Percentiles rank a stretch among this genome's conserved stretches.
These are phyloP conservation scores for Puccinia triticina DNA, from an alignment of 1,284 basidiomycete species.

Conservation along the genomic window DNA sequence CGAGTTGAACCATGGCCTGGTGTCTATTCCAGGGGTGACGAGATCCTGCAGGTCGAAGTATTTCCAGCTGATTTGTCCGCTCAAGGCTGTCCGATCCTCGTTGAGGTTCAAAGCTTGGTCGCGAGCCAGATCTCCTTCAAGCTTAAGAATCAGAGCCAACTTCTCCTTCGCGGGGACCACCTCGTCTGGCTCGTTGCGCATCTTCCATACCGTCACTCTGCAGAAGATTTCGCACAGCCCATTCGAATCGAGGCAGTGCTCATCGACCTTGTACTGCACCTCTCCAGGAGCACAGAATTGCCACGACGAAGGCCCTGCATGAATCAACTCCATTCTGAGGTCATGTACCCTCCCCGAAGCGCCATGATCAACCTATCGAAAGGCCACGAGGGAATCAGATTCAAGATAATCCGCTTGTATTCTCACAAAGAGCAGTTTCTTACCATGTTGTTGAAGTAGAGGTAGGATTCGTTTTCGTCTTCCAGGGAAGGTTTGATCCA, in stretches of 20 bases:
- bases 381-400: not conserved
- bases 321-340: not conserved
- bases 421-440: not conserved
- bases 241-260: slow-evolving; percentile 1
- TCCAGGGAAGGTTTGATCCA: slow-evolving; percentile 16
- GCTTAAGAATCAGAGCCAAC: slow-evolving; percentile 13
- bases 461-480: slow-evolving; percentile 2
- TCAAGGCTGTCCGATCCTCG: not conserved
- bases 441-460: slow-evolving; percentile 38
- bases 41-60: slow-evolving; percentile 29
- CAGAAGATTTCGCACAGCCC: slow-evolving; percentile 1
- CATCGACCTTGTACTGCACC: slow-evolving; percentile 11
- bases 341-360: not conserved
- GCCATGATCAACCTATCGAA: slow-evolving; percentile 29
- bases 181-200: not conserved
- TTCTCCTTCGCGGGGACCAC: not conserved
- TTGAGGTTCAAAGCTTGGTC: not conserved
- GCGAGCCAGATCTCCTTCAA: not conserved
- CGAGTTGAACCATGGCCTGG: not conserved
- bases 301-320: not conserved
- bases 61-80: not conserved
- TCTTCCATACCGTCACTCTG: slow-evolving; percentile 16
- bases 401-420: too few species aligned
- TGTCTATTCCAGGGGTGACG: slow-evolving; percentile 13
- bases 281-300: not conserved